Evolutionary conservation across 441 rosid species (phyloP), one percentile per base, ranked within the genome.

Genomic region (Gossypium schwendimanii): DNA sequence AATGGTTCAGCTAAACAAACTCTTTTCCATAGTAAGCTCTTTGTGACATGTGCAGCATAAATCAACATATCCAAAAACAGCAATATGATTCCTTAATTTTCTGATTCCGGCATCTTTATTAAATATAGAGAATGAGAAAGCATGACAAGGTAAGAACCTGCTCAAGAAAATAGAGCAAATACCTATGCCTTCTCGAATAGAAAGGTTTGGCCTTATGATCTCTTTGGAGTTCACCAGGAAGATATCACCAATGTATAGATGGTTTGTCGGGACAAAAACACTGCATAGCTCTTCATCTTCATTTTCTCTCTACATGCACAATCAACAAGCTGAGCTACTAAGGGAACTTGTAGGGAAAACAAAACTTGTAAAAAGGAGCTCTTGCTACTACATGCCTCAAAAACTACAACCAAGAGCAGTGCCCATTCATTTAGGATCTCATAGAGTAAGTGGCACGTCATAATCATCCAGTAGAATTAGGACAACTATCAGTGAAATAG

Each of bases 121-220:
- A 65, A 45, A 24, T 2, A 9, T 67, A 67, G 10, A 49, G 24
- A 49, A n/a, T 3, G 15, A 49, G 59, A 54, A 54, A 67, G 4
- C 3, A 67, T 9, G 12, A 28, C 17, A 52, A 24, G 21, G 58
- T 24, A 49, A 68, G 61, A 33, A 49, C 54, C 23, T 39, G 45
- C 15, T 4, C 54, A 62, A 41, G 47, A 53, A 62, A 60, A 53
- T 6, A 6, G 41, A 70, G 54, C 66, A 31, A 76, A 21, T 77
- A 88, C 98, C 97, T 71, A 93, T 91, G 76, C 98, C 97, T 85
- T 90, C 96, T 64, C 97, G 82, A 59, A 93, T 89, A 1, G 97
- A 93, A 64, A 91, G 87, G 77, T 91, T 93, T 15, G 97, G 97
- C 60, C 97, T 88, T 73, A 91, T 87, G 60, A 93, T 85, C 39